Conservation (phyloP, 2,329 filamentous ascomycete species). For the Colletotrichum phormii region DNA sequence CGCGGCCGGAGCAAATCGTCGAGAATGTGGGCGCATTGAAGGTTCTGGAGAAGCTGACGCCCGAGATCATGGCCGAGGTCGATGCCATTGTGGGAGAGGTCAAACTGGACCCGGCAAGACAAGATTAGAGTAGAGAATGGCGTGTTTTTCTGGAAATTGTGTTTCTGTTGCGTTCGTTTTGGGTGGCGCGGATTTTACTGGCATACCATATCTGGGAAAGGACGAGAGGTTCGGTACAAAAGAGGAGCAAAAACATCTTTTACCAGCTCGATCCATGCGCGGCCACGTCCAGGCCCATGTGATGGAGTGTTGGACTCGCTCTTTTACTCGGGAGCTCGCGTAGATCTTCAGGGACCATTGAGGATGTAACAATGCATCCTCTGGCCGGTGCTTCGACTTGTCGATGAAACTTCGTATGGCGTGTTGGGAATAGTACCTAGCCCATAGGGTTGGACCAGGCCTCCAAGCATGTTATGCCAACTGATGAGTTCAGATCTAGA, state of each 20-base stretch:
- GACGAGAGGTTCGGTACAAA: background rate
- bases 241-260: background rate
- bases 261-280: conserved; percentile 14
- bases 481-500: conserved; percentile 1
- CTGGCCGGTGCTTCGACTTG: background rate
- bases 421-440: conserved; percentile 10
- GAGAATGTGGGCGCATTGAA: conserved; percentile 62
- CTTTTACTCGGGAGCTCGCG: background rate
- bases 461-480: background rate
- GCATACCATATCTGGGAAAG: conserved; percentile 8
- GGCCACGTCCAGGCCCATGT: background rate
- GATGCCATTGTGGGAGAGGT: conserved; percentile 51
- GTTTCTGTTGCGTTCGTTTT: background rate
- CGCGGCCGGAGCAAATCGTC: conserved; percentile 61
- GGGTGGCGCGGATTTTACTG: conserved; percentile 10
- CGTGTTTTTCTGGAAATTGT: conserved; percentile 4
- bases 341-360: background rate
- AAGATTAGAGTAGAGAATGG: conserved; percentile 35
- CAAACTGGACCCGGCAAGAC: conserved; percentile 37
- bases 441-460: background rate
- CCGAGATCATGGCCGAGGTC: conserved; percentile 62
- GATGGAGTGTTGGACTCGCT: background rate
- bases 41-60: conserved; percentile 60
- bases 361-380: conserved; percentile 4
- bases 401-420: conserved; percentile 11